A percentile compares a stretch with the other conserved stretches of the same genome.
Conservation (phyloP, 1,284 basidiomycete genomes). For the Heterobasidion occidentale region DNA sequence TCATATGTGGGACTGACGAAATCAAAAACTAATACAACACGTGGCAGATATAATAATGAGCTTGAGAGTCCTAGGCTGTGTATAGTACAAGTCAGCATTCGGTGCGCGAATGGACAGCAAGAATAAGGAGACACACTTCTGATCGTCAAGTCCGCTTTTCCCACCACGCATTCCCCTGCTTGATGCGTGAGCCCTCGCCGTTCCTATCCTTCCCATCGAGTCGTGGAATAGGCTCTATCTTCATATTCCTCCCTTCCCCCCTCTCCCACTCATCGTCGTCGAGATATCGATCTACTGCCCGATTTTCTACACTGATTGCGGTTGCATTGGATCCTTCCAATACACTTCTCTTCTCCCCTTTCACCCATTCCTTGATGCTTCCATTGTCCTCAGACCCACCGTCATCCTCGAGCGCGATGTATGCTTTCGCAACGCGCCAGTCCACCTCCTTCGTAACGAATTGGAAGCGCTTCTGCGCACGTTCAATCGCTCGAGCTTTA, state of each 20-base stretch:
- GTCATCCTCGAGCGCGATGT: conserved; percentile 51
- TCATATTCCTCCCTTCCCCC: conserved; percentile 21
- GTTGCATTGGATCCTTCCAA: not conserved
- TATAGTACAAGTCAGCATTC: no score
- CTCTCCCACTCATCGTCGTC: conserved; percentile 64
- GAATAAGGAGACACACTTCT: no score
- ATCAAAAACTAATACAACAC: no score
- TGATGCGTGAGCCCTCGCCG: no score
- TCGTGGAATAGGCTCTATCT: conserved; percentile 4
- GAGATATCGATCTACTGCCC: conserved; percentile 51
- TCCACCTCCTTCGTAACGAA: conserved; percentile 62
- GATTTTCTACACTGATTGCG: conserved; percentile 26
- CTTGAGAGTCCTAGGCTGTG: no score
- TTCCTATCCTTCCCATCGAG: no score
- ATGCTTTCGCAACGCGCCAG: conserved; percentile 54
- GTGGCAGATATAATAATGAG: no score
- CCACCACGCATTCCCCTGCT: no score
- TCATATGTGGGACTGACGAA: no score
- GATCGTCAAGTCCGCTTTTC: no score
- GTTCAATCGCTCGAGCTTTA: conserved; percentile 28
- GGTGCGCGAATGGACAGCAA: no score
- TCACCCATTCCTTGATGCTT: conserved; percentile 1
- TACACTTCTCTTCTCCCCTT: conserved; percentile 5
- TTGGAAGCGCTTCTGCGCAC: conserved; percentile 53
- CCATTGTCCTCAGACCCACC: conserved; percentile 8